phyloP scores from a whole-genome alignment of 1,284 basidiomycete species.

The Ustilago curta region DNA sequence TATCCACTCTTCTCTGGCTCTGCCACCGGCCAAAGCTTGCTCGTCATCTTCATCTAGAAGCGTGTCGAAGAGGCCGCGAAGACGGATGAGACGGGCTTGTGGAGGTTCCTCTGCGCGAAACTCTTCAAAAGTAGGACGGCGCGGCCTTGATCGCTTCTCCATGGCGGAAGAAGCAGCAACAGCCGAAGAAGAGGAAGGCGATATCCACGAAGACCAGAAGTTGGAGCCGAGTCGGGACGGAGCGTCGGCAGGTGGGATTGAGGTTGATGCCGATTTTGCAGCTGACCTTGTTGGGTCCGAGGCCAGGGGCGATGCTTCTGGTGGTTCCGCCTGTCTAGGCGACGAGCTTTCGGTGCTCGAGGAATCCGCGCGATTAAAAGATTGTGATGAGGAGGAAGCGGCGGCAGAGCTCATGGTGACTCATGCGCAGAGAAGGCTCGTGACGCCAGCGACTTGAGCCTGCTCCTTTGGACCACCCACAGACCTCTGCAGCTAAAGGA shows the following conservation, averaged over 20 bases:
- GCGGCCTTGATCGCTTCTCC: slow-evolving; percentile 45
- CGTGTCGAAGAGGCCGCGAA: slow-evolving; percentile 67
- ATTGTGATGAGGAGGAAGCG: slow-evolving; percentile 21
- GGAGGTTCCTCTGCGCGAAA: slow-evolving; percentile 67
- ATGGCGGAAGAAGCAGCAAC: slow-evolving; percentile 54
- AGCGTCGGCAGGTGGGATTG: slow-evolving; percentile 15
- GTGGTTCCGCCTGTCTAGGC: slow-evolving; percentile 18
- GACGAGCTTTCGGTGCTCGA: slow-evolving; percentile 6
- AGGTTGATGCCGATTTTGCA: not conserved
- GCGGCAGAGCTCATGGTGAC: slow-evolving; percentile 23
- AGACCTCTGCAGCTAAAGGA: not conserved
- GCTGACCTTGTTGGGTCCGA: not conserved
- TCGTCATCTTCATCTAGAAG: slow-evolving; percentile 64
- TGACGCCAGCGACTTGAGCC: slow-evolving; percentile 7
- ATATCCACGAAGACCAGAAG: slow-evolving; percentile 57
- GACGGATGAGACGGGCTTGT: slow-evolving; percentile 65
- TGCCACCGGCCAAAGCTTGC: slow-evolving; percentile 63
- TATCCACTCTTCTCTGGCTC: slow-evolving; percentile 67
- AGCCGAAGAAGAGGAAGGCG: slow-evolving; percentile 55
- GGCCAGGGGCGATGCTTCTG: slow-evolving; percentile 21
- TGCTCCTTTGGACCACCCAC: not conserved
- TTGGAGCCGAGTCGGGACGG: slow-evolving; percentile 42
- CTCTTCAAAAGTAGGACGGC: slow-evolving; percentile 60
- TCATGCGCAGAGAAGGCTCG: not conserved
- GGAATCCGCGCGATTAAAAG: not conserved